These are phyloP conservation scores for Allomyces javanicus DNA, from an alignment of 192 early-diverging fungal species.

Conservation along the genomic window DNA sequence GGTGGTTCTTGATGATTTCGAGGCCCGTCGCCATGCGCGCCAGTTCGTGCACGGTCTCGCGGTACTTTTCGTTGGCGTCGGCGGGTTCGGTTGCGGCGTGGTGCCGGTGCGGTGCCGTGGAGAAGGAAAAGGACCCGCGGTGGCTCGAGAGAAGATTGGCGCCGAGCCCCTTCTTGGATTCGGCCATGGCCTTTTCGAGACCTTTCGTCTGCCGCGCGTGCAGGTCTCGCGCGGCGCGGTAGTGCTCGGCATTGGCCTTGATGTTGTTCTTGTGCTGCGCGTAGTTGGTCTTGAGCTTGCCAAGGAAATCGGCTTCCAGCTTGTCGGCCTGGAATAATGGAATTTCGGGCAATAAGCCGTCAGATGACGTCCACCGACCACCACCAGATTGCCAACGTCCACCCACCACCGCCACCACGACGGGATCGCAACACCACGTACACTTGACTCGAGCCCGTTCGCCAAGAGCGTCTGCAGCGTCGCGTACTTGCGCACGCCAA, in stretches of 20 bases:
- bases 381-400: not conserved
- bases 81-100: no score
- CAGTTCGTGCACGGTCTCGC: not conserved
- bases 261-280: not conserved
- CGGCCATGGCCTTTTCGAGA: not conserved
- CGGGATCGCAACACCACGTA: no score
- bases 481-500: not conserved
- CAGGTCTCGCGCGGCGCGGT: not conserved
- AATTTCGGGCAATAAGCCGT: not conserved
- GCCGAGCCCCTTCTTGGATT: not conserved
- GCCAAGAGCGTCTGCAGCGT: not conserved
- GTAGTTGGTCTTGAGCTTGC: not conserved
- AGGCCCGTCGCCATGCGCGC: not conserved
- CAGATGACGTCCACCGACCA: no score
- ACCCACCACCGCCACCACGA: no score
- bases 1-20: not conserved
- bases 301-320: no score
- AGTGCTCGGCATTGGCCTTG: not conserved
- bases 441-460: not conserved
- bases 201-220: not conserved
- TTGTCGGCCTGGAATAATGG: not conserved
- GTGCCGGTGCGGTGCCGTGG: no score
- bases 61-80: no score
- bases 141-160: not conserved
- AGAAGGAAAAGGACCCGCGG: not conserved